These are phyloP conservation scores for Pyricularia sp. DNA, from an alignment of 2,329 filamentous ascomycete species.

Conservation along the genomic window DNA sequence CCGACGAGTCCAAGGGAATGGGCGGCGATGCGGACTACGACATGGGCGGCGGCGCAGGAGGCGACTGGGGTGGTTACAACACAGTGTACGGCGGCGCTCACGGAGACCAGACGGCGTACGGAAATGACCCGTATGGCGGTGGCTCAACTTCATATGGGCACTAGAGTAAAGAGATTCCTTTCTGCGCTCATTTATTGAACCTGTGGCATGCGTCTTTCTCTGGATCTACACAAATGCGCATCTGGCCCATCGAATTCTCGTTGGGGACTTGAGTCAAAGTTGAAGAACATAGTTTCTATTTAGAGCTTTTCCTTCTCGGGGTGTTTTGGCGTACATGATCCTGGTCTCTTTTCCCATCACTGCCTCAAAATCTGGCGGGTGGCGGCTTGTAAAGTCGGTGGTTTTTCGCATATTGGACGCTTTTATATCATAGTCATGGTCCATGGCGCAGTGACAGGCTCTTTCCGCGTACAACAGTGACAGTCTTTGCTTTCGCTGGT, in stretches of 20 bases:
- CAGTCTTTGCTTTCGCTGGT: not conserved
- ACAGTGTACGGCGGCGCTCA: slow-evolving; percentile 35
- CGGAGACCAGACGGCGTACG: slow-evolving; percentile 3
- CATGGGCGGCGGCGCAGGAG: slow-evolving; percentile 35
- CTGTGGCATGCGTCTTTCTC: not conserved
- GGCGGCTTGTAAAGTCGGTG: not conserved
- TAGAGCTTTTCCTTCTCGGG: not conserved
- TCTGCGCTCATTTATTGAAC: not conserved
- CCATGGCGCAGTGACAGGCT: not conserved
- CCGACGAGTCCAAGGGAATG: slow-evolving; percentile 2
- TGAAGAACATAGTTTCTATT: not conserved
- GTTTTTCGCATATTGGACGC: not conserved
- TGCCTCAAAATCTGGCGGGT: not conserved
- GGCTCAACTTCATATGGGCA: slow-evolving; percentile 4
- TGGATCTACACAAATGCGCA: not conserved
- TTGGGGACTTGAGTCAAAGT: not conserved
- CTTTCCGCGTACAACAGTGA: not conserved
- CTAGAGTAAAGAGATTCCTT: not conserved
- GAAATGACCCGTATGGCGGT: slow-evolving; percentile 3
- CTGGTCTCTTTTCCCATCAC: not conserved
- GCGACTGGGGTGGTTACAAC: slow-evolving; percentile 58
- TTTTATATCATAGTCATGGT: not conserved
- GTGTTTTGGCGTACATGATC: not conserved
- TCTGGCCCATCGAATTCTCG: not conserved
- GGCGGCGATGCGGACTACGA: slow-evolving; percentile 40